Evolutionary conservation across 129 eudicot species (phyloP), one percentile per base, ranked within the genome.

Genomic region (Smallanthus sonchifolius): DNA sequence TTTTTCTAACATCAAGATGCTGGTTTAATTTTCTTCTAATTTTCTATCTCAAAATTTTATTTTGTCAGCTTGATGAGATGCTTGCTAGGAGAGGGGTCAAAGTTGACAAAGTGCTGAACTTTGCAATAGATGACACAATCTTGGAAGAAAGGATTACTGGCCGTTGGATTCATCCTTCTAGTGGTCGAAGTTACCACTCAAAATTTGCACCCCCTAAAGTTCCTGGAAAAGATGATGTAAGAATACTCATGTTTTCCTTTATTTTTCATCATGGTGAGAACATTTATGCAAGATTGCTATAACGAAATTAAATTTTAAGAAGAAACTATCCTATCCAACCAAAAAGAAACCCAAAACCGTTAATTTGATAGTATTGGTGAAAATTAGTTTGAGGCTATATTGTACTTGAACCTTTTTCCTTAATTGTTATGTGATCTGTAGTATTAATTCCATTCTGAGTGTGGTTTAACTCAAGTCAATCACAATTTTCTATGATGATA

Each of bases 141-240:
- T 77, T 92, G 84, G 98, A 92, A 74, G 98, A 93, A 83, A 84
- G 97, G 77, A 93, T 93, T 67, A 93, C 98, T 72, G 97, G 97
- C 10, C 96, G 98, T 35, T 84, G 92, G 97, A 88, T 93, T 67
- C 98, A 92, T 81, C 92, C 96, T 67, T 83, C 98, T 43, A 92
- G 98, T 77, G 98, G 98, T 69, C 85, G 98, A 20, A 79, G 87
- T 24, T 92, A 92, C 77, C 98, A 92, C 87, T 85, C 91, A 8
- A 92, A 87, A 74, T 92, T 92, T 77, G 95, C 96, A 43, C 98
- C 96, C 48, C 94, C 98, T 45, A 92, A 87, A 87, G 95, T 67
- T 67, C 84, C 98, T 52, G 89, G 88, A 11, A 45, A 80, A 40
- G 98, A 92, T 84, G 96, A 92, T 84, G 97, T 92, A 85, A 83